Conservation (phyloP, 176 grass and related monocot species). For the Cenchrus americanus region DNA sequence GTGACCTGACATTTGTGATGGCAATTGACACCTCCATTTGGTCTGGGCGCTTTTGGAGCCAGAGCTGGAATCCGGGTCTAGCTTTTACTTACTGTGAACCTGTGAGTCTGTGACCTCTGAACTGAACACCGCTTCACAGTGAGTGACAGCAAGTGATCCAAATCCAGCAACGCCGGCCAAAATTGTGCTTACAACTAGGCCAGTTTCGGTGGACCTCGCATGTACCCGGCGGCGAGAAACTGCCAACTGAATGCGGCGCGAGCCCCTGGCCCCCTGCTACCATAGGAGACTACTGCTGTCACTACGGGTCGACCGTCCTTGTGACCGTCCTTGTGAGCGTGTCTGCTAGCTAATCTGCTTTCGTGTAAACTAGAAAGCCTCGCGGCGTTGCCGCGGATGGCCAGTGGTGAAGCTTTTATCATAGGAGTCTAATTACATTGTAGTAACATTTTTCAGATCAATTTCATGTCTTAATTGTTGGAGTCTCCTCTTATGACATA, state of each 20-base stretch:
- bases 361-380: too few relatives aligned
- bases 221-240: neutral
- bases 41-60: neutral
- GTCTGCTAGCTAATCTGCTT: too few relatives aligned
- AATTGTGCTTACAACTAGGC: neutral
- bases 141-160: neutral
- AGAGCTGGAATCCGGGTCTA: too few relatives aligned
- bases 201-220: neutral
- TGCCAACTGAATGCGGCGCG: neutral
- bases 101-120: neutral
- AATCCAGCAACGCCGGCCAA: neutral
- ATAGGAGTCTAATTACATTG: too few relatives aligned
- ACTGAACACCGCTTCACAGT: neutral
- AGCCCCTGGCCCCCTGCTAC: neutral
- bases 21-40: neutral
- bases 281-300: neutral
- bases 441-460: too few relatives aligned
- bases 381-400: too few relatives aligned
- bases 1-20: too few relatives aligned
- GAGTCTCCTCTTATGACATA: too few relatives aligned
- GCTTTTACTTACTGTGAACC: neutral
- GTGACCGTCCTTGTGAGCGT: too few relatives aligned
- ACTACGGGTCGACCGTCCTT: too few relatives aligned
- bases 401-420: too few relatives aligned
- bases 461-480: too few relatives aligned